Percentiles rank a stretch among this genome's conserved stretches.
Conservation (phyloP, 148 eudicot genomes). For the Rhododendron molle region DNA sequence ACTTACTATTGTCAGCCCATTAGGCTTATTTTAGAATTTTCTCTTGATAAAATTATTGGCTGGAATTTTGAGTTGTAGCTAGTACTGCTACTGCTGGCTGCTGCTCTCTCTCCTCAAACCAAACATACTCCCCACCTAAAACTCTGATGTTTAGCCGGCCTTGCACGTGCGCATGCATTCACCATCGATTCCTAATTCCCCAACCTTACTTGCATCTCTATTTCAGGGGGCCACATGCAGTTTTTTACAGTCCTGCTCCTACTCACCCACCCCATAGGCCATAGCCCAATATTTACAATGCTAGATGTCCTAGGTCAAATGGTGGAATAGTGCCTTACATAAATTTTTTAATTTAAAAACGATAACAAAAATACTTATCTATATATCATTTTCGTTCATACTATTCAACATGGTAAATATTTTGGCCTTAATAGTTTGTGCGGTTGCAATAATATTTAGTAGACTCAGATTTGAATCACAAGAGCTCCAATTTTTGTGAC, state of each 20-base stretch:
- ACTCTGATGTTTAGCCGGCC: not conserved
- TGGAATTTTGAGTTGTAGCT: not conserved
- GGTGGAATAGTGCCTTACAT: too few species aligned
- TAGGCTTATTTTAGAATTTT: too few species aligned
- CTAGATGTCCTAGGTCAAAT: too few species aligned
- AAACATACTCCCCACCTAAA: not conserved
- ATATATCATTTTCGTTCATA: too few species aligned
- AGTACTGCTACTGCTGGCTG: not conserved
- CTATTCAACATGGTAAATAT: too few species aligned
- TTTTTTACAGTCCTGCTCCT: not conserved
- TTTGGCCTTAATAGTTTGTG: too few species aligned
- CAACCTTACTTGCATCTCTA: not conserved
- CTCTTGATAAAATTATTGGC: not conserved
- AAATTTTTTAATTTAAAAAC: too few species aligned
- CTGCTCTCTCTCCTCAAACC: not conserved
- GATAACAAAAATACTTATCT: too few species aligned
- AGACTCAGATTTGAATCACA: too few species aligned
- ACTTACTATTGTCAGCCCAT: too few species aligned
- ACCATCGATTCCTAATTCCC: not conserved
- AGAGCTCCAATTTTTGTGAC: too few species aligned
- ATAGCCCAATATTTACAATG: not conserved
- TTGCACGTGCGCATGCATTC: not conserved
- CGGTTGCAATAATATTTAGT: too few species aligned
- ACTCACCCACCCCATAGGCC: not conserved
- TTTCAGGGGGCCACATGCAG: not conserved